A percentile compares a stretch with the other conserved stretches of the same genome.
Evolutionary conservation across 768 basidiomycete genomes (phyloP).

Genomic region (Lentinula aciculospora): DNA sequence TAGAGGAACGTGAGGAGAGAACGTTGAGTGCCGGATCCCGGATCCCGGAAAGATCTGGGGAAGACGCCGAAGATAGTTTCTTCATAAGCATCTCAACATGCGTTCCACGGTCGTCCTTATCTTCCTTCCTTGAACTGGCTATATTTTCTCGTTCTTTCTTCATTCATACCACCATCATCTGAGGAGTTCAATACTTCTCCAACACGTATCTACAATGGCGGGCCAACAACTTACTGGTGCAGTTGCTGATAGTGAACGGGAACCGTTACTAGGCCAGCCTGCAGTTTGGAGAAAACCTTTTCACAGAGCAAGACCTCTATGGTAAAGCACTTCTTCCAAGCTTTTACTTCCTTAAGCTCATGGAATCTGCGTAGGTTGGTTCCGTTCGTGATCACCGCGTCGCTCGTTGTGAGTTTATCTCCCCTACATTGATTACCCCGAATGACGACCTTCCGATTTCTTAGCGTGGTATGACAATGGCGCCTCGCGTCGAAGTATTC

Average conservation of each 20-base stretch:
- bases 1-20: too few relatives aligned
- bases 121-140: neutral
- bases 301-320: conserved; percentile 46
- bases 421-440: too few relatives aligned
- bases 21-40: too few relatives aligned
- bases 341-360: neutral
- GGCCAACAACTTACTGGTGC: neutral
- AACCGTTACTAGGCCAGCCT: conserved; percentile 13
- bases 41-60: too few relatives aligned
- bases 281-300: conserved; percentile 36
- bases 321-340: conserved; percentile 25
- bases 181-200: neutral
- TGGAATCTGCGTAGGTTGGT: conserved; percentile 62
- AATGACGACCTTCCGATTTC: conserved; percentile 3
- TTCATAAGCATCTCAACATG: neutral
- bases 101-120: neutral
- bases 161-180: neutral
- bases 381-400: conserved; percentile 63
- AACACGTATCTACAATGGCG: neutral
- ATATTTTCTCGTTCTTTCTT: neutral
- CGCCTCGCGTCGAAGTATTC: conserved; percentile 75
- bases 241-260: conserved; percentile 10
- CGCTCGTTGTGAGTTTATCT: conserved; percentile 38
- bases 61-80: neutral
- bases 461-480: conserved; percentile 83